Percentiles rank a stretch among this genome's conserved stretches.
phyloP scores from a whole-genome alignment of 2,329 filamentous ascomycete genomes.

The Apiospora saccharicola region DNA sequence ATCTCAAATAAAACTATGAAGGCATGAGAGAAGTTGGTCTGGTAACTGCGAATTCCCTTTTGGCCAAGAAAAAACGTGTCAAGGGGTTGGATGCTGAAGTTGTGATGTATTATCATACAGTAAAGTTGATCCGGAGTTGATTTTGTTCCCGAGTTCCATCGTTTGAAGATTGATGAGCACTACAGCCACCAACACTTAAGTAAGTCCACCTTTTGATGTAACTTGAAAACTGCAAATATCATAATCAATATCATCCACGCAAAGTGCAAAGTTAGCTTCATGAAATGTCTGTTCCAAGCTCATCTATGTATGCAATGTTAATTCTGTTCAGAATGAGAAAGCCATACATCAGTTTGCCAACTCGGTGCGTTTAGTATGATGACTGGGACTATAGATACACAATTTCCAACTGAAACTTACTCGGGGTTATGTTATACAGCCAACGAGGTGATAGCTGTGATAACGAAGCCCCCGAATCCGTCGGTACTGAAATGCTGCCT shows the following conservation, averaged over 20 bases:
- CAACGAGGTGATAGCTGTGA: neutral
- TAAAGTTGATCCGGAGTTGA: neutral
- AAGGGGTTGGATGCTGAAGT: neutral
- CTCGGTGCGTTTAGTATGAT: no score
- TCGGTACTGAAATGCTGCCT: neutral
- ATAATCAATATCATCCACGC: neutral
- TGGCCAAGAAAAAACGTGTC: neutral
- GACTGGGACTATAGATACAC: neutral
- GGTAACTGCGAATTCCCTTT: neutral
- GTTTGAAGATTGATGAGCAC: no score
- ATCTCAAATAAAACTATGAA: neutral
- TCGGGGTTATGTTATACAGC: neutral
- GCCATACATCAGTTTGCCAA: neutral
- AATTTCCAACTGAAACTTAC: neutral
- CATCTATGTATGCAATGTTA: neutral
- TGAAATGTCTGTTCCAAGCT: neutral
- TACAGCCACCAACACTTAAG: neutral
- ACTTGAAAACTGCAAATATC: neutral
- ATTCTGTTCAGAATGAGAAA: no score
- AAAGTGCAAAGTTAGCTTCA: neutral
- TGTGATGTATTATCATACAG: neutral
- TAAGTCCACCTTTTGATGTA: no score
- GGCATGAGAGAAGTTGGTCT: neutral
- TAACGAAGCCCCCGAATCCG: neutral
- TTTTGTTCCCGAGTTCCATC: neutral